phyloP scores from a whole-genome alignment of 805 yeast species.

The Candida oleophila region DNA sequence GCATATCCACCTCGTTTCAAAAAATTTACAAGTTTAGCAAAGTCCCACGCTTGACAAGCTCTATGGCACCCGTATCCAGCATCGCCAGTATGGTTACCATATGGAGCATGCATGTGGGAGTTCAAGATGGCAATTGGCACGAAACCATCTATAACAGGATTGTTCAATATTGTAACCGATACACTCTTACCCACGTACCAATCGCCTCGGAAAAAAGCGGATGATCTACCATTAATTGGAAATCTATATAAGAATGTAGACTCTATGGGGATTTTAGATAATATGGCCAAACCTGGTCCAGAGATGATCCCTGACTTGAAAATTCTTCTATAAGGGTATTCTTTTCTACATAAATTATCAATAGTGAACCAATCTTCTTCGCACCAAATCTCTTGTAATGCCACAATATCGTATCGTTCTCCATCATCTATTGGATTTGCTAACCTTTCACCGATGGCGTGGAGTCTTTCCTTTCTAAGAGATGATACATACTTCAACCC shows the following conservation, averaged over 20 bases:
- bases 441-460: conserved; percentile 70
- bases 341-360: conserved; percentile 37
- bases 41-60: conserved; percentile 96
- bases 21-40: conserved; percentile 62
- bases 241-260: conserved; percentile 78
- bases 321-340: conserved; percentile 63
- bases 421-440: conserved; percentile 30
- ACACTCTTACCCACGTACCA: conserved; percentile 95
- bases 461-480: conserved; percentile 58
- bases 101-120: conserved; percentile 98
- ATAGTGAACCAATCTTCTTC: conserved; percentile 78
- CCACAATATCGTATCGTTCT: conserved; percentile 72
- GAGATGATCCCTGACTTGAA: conserved; percentile 83
- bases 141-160: conserved; percentile 44
- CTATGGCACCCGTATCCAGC: conserved; percentile 89
- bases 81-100: conserved; percentile 68
- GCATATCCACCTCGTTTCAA: conserved; percentile 76
- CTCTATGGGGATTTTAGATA: conserved; percentile 81
- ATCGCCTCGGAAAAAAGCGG: conserved; percentile 92
- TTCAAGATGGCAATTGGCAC: conserved; percentile 75
- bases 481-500: conserved; percentile 87
- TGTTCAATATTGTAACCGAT: conserved; percentile 61
- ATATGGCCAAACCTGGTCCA: conserved; percentile 89
- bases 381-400: conserved; percentile 95
- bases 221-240: conserved; percentile 91